Percentiles rank a stretch among this genome's conserved stretches.
Conservation (phyloP, 1,139 yeast genomes). For the Pichia sp. region DNA sequence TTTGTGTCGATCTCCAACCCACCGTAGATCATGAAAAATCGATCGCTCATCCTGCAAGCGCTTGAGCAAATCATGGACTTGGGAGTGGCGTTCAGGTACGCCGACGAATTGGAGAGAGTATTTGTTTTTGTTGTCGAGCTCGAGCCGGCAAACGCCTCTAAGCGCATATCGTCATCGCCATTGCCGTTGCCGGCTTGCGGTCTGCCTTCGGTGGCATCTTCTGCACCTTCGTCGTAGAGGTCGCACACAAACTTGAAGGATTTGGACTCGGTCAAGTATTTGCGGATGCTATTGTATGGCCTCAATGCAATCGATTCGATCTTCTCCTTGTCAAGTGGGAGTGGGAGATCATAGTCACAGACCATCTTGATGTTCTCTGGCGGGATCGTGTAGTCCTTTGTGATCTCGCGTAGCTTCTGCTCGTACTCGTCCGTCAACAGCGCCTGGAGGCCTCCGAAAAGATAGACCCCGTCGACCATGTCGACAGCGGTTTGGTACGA, state of each 20-base stretch:
- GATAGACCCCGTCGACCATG: conserved; percentile 34
- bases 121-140: not conserved
- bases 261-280: conserved; percentile 37
- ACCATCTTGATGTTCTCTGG: conserved; percentile 35
- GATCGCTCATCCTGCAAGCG: conserved; percentile 36
- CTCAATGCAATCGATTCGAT: conserved; percentile 38
- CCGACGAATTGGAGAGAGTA: conserved; percentile 11
- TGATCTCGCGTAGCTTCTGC: conserved; percentile 26
- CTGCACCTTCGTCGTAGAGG: conserved; percentile 16
- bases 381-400: conserved; percentile 33
- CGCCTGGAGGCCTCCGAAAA: conserved; percentile 41
- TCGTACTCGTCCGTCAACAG: conserved; percentile 33
- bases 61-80: conserved; percentile 40
- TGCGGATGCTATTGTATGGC: conserved; percentile 35
- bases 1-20: conserved; percentile 41
- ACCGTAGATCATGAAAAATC: conserved; percentile 43
- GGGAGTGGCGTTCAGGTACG: conserved; percentile 27
- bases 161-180: not conserved
- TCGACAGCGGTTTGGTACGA: conserved; percentile 39
- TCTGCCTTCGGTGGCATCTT: not conserved
- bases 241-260: conserved; percentile 27
- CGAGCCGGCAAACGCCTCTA: not conserved
- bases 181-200: too few species aligned
- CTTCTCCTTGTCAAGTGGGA: conserved; percentile 39
- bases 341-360: conserved; percentile 40